These are phyloP conservation scores for Paspalum vaginatum DNA, from an alignment of 176 grass and related monocot genomes.

Conservation along the genomic window DNA sequence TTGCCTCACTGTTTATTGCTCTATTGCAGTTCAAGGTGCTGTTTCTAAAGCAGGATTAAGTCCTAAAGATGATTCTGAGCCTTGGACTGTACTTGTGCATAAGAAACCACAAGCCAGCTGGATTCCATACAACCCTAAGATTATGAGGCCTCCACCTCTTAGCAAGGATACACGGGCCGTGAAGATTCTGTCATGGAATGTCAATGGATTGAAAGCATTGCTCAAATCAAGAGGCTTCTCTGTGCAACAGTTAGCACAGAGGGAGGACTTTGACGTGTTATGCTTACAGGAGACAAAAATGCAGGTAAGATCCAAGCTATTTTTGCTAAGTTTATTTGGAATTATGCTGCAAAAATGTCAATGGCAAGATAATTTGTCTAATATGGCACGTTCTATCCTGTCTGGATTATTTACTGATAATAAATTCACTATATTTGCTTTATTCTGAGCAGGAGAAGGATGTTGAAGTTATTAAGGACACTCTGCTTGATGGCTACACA, in stretches of 20 bases:
- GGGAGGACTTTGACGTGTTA: conserved; percentile 94
- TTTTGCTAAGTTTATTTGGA: background rate
- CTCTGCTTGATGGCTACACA: conserved; percentile 85
- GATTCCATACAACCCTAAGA: conserved; percentile 91
- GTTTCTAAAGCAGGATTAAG: conserved; percentile 21
- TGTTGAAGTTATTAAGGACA: conserved; percentile 77
- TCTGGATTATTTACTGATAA: conserved; percentile 15
- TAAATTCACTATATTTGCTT: conserved; percentile 27
- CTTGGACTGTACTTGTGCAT: conserved; percentile 87
- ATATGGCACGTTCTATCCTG: conserved; percentile 24
- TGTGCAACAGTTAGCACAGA: conserved; percentile 71
- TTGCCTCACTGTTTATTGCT: conserved; percentile 27
- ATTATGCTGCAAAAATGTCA: conserved; percentile 9
- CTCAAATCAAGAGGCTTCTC: conserved; percentile 76
- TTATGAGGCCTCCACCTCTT: conserved; percentile 79
- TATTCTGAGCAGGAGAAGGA: conserved; percentile 84
- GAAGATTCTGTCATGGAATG: conserved; percentile 95
- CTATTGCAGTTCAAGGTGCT: conserved; percentile 30
- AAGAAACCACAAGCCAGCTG: conserved; percentile 78
- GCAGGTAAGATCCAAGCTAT: conserved; percentile 56
- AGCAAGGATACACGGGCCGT: conserved; percentile 56
- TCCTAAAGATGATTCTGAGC: conserved; percentile 51
- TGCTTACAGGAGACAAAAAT: conserved; percentile 99
- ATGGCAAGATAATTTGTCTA: conserved; percentile 5
- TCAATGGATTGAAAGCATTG: conserved; percentile 90